A percentile compares a stretch with the other conserved stretches of the same genome.
These are phyloP conservation scores for Bipolaris oryzae DNA, from an alignment of 2,329 filamentous ascomycete species.

Conservation along the genomic window DNA sequence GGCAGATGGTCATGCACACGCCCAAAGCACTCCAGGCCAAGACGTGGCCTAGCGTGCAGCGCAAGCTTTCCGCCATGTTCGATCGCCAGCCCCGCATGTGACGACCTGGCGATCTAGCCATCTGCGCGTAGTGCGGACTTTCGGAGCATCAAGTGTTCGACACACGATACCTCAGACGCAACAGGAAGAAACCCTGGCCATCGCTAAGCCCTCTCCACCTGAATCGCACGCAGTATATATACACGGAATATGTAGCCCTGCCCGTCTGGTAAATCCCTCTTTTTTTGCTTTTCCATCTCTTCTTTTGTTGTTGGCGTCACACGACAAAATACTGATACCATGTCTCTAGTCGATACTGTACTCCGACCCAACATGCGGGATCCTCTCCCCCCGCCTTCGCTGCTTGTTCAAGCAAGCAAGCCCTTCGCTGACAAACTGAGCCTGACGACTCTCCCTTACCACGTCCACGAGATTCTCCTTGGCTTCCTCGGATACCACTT, in stretches of 20 bases:
- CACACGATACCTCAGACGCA: constrained; percentile 13
- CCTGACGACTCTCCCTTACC: constrained; percentile 72
- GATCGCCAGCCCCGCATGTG: constrained; percentile 18
- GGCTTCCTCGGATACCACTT: constrained; percentile 72
- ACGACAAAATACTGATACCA: constrained; percentile 20
- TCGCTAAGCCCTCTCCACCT: constrained; percentile 5
- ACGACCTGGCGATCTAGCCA: constrained; percentile 14
- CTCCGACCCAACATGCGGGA: constrained; percentile 66
- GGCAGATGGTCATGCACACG: constrained; percentile 17
- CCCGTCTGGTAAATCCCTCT: constrained; percentile 9
- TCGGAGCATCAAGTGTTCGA: constrained; percentile 15
- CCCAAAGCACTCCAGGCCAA: neutral
- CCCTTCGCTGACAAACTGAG: constrained; percentile 67
- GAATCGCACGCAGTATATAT: neutral
- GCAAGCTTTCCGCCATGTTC: constrained; percentile 6
- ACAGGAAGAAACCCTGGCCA: constrained; percentile 5
- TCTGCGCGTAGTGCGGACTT: constrained; percentile 12
- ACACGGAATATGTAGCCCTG: constrained; percentile 14
- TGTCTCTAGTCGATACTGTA: constrained; percentile 27
- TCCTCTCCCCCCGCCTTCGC: constrained; percentile 67
- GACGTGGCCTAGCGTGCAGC: constrained; percentile 10
- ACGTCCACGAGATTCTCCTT: constrained; percentile 76
- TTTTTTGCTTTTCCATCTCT: neutral
- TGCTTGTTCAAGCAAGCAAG: constrained; percentile 62
- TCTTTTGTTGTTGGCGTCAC: neutral